Base-by-base conservation (phyloP, 2,329 filamentous ascomycete genomes). In the Phyllosticta citribraziliensis region DNA sequence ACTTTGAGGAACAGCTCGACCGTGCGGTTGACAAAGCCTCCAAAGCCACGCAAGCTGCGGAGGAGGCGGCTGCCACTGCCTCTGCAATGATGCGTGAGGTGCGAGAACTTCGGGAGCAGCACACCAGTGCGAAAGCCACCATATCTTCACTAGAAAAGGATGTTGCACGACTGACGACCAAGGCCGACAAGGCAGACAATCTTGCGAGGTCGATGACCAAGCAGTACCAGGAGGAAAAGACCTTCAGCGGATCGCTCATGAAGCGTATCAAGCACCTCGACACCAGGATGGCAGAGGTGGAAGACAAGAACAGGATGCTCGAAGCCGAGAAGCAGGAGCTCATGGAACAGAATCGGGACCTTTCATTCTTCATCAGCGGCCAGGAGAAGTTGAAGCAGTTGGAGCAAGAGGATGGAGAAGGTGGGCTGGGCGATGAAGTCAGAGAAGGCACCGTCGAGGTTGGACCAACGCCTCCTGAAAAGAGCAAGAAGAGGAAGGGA, bases 1-100 rank as follows among this genome's bases (percentile, higher is more conserved):
- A 97, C 74, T 99, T 96, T 67, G 93, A 97, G 72, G 93, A 96
- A 67, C 85, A 96, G 72, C 83, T 99, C 58, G 88, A 87, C 68
- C 91, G 95, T 65, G 90, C 91, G 0, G 91, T 88, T 0, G 90
- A 96, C 73, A 97, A 97, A 76, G 92, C 92, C 0, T 82, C 86
- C 1, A 84, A 88, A 68, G 90, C 92, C 0, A 80, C 84, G 0
- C 80, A 83, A 0, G 89, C 88, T 0, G 86, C 89, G 63, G 79
- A 80, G 55, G 87, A 88, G 0, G 75, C 77, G 0, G 70, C 72
- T 0, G 67, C 66, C 55, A 77, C 79, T 65, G 81, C 82, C 2
- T 78, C 75, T 5, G 73, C 78, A 63, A 80, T 81, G 0, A 69
- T 80, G 22, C 72, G 76, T 11, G 78, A 84, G 66, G 71, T 89